Conservation (phyloP, 23 red algal genomes). For the Gracilaria gracilis region DNA sequence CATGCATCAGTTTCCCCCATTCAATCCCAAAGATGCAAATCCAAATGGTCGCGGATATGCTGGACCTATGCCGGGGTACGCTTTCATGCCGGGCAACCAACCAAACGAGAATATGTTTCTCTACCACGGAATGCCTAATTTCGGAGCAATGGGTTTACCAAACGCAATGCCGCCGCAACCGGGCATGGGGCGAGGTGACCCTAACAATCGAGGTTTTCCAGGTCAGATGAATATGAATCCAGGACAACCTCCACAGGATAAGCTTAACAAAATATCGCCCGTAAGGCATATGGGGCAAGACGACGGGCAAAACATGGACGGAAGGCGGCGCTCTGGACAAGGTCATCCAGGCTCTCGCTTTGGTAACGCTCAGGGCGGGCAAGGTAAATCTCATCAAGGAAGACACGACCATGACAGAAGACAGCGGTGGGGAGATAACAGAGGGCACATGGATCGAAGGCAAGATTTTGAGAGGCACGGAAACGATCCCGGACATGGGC, state of each 20-base stretch:
- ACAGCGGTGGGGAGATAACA: conserved; percentile 49
- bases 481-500: conserved; percentile 38
- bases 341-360: conserved; percentile 38
- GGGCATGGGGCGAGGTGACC: conserved; percentile 37
- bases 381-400: conserved; percentile 30
- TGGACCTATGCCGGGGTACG: background rate
- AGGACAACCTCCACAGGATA: conserved; percentile 28
- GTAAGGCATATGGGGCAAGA: conserved; percentile 17
- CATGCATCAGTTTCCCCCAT: conserved; percentile 9
- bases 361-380: conserved; percentile 35
- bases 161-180: conserved; percentile 1
- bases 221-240: conserved; percentile 39
- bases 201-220: conserved; percentile 36
- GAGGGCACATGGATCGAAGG: conserved; percentile 38
- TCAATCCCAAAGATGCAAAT: conserved; percentile 12
- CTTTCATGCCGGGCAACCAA: conserved; percentile 11
- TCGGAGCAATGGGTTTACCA: background rate
- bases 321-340: conserved; percentile 22
- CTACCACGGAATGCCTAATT: conserved; percentile 21
- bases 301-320: conserved; percentile 18
- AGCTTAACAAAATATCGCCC: background rate
- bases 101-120: conserved; percentile 34
- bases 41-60: conserved; percentile 12
- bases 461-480: conserved; percentile 47
- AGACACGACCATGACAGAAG: conserved; percentile 44